Evolutionary conservation across 345 rosid genomes (phyloP).

Genomic region (Nasturtium officinale): DNA sequence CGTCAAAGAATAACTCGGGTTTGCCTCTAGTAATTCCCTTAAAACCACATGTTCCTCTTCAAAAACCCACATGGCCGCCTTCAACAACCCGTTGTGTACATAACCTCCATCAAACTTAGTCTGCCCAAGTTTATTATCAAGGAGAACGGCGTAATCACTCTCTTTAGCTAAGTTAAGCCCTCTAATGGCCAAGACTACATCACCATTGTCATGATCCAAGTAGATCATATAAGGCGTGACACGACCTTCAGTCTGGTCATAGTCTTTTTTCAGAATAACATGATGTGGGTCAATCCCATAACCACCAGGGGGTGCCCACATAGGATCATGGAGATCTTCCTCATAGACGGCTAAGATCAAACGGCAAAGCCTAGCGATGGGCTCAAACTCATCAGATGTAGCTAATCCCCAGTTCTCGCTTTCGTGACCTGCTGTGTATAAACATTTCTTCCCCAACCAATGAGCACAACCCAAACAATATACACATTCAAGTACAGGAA

Average conservation of each 20-base stretch:
- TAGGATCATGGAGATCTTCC: constrained; percentile 71
- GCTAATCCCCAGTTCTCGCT: constrained; percentile 91
- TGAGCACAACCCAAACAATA: constrained; percentile 88
- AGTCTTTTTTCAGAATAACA: constrained; percentile 59
- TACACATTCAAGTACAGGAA: constrained; percentile 84
- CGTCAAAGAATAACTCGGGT: constrained; percentile 71
- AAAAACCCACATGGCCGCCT: constrained; percentile 84
- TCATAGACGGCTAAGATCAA: constrained; percentile 71
- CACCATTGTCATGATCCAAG: constrained; percentile 66
- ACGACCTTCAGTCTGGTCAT: constrained; percentile 66
- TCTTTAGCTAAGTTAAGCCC: constrained; percentile 88
- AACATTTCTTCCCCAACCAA: constrained; percentile 86
- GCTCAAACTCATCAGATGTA: constrained; percentile 70
- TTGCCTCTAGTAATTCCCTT: constrained; percentile 57
- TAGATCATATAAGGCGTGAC: constrained; percentile 84
- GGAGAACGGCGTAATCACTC: constrained; percentile 84
- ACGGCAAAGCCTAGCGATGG: constrained; percentile 79
- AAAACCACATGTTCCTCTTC: constrained; percentile 64
- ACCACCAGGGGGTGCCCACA: constrained; percentile 92
- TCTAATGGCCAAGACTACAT: constrained; percentile 67
- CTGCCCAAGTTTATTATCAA: constrained; percentile 88
- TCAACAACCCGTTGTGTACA: constrained; percentile 84
- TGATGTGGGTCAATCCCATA: constrained; percentile 76
- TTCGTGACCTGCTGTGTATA: constrained; percentile 87
- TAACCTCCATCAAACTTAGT: constrained; percentile 89